Evolutionary conservation across 768 basidiomycete species (phyloP).

Genomic region (Lactarius sanguifluus): DNA sequence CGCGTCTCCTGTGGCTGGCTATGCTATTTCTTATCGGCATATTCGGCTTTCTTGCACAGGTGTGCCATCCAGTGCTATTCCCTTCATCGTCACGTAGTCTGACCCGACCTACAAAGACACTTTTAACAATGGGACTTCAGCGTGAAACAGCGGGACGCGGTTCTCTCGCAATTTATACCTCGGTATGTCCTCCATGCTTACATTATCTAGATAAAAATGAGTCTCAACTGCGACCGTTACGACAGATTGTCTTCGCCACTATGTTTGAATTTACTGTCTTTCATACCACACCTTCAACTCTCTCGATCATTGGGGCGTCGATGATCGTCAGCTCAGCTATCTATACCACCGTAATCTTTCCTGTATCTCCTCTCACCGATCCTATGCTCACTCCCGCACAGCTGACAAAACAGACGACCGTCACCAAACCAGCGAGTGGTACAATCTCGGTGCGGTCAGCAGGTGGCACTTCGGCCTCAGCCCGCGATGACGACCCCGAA

Average conservation of each 20-base stretch:
- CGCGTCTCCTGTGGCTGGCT: constrained; percentile 44
- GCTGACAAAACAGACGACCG: constrained; percentile 18
- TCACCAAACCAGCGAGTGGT: constrained; percentile 10
- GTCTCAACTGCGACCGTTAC: not conserved
- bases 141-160: constrained; percentile 66
- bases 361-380: not conserved
- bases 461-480: not conserved
- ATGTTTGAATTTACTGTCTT: constrained; percentile 67
- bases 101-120: constrained; percentile 37
- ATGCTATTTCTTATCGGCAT: constrained; percentile 50
- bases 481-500: not conserved
- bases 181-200: constrained; percentile 28
- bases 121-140: constrained; percentile 62
- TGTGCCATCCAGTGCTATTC: not conserved
- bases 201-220: not conserved
- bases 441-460: constrained; percentile 5
- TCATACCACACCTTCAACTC: constrained; percentile 52
- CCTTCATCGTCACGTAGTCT: not conserved
- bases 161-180: constrained; percentile 58
- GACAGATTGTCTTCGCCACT: constrained; percentile 51
- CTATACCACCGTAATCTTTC: constrained; percentile 58
- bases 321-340: constrained; percentile 65
- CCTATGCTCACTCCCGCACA: not conserved
- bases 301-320: constrained; percentile 60
- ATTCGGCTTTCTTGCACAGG: constrained; percentile 53